Conservation (phyloP, 768 basidiomycete species). For the Panellus pusillus region DNA sequence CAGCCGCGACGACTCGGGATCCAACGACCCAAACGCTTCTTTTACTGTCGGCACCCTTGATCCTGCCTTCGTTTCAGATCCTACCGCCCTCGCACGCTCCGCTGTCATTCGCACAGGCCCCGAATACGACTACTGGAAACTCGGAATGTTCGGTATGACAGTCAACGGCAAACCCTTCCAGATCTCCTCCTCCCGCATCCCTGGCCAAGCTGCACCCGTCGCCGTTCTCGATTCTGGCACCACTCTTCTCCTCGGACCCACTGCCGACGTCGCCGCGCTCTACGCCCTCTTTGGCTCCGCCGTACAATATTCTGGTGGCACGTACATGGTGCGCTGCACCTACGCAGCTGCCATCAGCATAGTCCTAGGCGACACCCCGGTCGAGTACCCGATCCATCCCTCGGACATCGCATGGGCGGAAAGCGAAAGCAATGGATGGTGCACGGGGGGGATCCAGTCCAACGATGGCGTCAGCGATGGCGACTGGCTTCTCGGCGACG, state of each 20-base stretch:
- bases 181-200: slow-evolving; percentile 46
- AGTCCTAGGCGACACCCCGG: slow-evolving; percentile 38
- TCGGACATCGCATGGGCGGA: slow-evolving; percentile 53
- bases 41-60: slow-evolving; percentile 57
- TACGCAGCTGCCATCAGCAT: slow-evolving; percentile 47
- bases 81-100: slow-evolving; percentile 34
- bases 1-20: slow-evolving; percentile 30
- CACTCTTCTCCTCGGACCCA: slow-evolving; percentile 55
- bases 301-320: slow-evolving; percentile 33
- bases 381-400: slow-evolving; percentile 49
- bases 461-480: slow-evolving; percentile 49
- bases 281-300: slow-evolving; percentile 47
- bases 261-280: slow-evolving; percentile 51
- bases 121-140: slow-evolving; percentile 59
- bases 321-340: slow-evolving; percentile 55
- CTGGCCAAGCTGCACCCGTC: slow-evolving; percentile 41
- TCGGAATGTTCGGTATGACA: slow-evolving; percentile 46
- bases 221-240: slow-evolving; percentile 67
- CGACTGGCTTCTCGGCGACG: slow-evolving; percentile 64
- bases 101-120: slow-evolving; percentile 39
- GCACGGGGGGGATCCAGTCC: slow-evolving; percentile 55
- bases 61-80: slow-evolving; percentile 30
- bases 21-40: slow-evolving; percentile 35
- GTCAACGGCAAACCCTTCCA: slow-evolving; percentile 42
- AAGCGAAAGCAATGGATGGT: slow-evolving; percentile 46